Evolutionary conservation across 768 basidiomycete genomes (phyloP).

Genomic region (Zangia roseola): DNA sequence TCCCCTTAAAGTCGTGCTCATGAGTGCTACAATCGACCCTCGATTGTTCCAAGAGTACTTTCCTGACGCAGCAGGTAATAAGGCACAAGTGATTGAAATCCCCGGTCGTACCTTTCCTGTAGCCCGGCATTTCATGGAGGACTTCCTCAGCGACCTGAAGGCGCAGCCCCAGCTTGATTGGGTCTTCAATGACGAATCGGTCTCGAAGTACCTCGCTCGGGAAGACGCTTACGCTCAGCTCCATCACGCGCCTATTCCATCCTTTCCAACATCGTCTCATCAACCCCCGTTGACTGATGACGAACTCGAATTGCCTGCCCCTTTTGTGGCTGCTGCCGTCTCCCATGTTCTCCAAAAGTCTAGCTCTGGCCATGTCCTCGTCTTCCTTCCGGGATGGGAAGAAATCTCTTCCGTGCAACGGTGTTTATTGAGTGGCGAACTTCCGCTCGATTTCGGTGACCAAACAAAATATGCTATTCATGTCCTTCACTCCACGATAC

Average conservation of each 20-base stretch:
- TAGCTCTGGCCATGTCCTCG: conserved; percentile 82
- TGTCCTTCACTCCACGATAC: conserved; percentile 85
- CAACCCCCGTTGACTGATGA: conserved; percentile 33
- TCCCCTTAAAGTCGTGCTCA: conserved; percentile 83
- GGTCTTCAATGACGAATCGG: conserved; percentile 70
- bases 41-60: conserved; percentile 89
- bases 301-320: conserved; percentile 76
- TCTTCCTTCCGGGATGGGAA: conserved; percentile 93
- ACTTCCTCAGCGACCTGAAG: conserved; percentile 57
- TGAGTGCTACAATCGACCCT: conserved; percentile 96
- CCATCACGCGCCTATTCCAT: not conserved
- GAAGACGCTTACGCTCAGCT: conserved; percentile 40
- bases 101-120: conserved; percentile 95
- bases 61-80: conserved; percentile 52
- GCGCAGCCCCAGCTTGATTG: conserved; percentile 44
- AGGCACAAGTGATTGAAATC: conserved; percentile 72
- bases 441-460: conserved; percentile 64
- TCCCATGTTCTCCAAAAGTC: conserved; percentile 72
- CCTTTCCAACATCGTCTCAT: conserved; percentile 6
- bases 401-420: conserved; percentile 78
- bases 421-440: conserved; percentile 47
- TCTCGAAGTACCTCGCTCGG: conserved; percentile 66
- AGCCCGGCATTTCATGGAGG: conserved; percentile 75
- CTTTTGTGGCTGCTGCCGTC: conserved; percentile 79
- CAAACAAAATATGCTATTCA: conserved; percentile 64